Conservation (phyloP, 2,329 filamentous ascomycete genomes). For the Aureobasidium sp. region DNA sequence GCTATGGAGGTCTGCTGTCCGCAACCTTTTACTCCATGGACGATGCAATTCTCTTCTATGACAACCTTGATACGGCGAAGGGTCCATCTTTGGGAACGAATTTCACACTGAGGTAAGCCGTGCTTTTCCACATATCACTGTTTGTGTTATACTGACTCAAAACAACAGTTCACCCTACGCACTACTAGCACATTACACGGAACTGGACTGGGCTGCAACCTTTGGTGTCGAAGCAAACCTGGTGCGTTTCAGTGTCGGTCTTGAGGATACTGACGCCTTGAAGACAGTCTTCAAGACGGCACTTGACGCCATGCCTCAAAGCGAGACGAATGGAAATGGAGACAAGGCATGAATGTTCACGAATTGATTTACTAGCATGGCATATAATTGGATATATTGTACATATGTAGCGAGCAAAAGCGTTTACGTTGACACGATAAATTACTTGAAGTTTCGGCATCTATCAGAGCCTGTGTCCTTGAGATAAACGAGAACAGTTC, state of each 20-base stretch:
- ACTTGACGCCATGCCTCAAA: constrained; percentile 47
- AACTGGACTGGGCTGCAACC: constrained; percentile 80
- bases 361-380: neutral
- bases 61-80: constrained; percentile 79
- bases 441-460: neutral
- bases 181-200: constrained; percentile 80
- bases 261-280: constrained; percentile 68
- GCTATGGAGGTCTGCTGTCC: constrained; percentile 85
- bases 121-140: neutral
- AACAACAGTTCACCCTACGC: constrained; percentile 65
- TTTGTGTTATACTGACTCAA: neutral
- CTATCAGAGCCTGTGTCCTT: too few relatives aligned
- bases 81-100: constrained; percentile 94
- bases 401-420: neutral
- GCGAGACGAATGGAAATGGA: neutral
- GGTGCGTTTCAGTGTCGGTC: constrained; percentile 77
- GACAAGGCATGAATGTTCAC: neutral
- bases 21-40: constrained; percentile 64
- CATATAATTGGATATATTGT: neutral
- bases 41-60: constrained; percentile 75
- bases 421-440: neutral
- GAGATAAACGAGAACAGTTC: too few relatives aligned
- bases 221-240: constrained; percentile 76
- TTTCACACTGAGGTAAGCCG: constrained; percentile 61
- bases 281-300: constrained; percentile 57